These are phyloP conservation scores for Alternaria consortialis DNA, from an alignment of 2,329 filamentous ascomycete genomes.

Conservation along the genomic window DNA sequence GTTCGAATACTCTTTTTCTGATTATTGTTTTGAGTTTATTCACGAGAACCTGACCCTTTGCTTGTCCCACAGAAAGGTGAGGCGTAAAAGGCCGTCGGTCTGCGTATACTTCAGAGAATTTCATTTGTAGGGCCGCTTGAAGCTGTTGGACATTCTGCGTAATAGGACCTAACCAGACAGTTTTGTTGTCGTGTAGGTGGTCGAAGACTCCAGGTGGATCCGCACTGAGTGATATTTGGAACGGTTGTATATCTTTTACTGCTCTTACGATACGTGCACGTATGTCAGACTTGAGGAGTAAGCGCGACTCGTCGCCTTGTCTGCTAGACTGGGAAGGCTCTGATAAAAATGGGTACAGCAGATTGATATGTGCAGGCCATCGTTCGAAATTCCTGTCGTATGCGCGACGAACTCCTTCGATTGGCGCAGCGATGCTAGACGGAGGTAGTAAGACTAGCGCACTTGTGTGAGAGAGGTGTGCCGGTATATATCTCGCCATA, in stretches of 20 bases:
- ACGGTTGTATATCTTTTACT: slow-evolving; percentile 25
- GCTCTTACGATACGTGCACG: slow-evolving; percentile 32
- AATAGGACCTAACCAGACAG: slow-evolving; percentile 37
- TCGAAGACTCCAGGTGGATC: slow-evolving; percentile 31
- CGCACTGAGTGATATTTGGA: slow-evolving; percentile 29
- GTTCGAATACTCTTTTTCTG: slow-evolving; percentile 19
- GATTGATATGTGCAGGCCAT: slow-evolving; percentile 45
- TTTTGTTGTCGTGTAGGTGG: slow-evolving; percentile 30
- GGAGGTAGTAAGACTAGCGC: slow-evolving; percentile 39
- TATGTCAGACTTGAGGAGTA: slow-evolving; percentile 29
- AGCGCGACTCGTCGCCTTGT: slow-evolving; percentile 1
- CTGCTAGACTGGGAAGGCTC: slow-evolving; percentile 24
- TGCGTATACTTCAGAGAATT: slow-evolving; percentile 35
- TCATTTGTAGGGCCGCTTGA: slow-evolving; percentile 36
- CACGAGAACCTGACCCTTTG: slow-evolving; percentile 19
- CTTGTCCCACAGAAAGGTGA: slow-evolving; percentile 41
- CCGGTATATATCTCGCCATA: slow-evolving; percentile 26
- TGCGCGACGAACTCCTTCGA: slow-evolving; percentile 35
- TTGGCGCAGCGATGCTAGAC: slow-evolving; percentile 30
- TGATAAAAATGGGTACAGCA: slow-evolving; percentile 42
- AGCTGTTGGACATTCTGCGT: slow-evolving; percentile 26
- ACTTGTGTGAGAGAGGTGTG: slow-evolving; percentile 37
- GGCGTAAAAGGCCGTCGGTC: slow-evolving; percentile 35
- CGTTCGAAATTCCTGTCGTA: slow-evolving; percentile 39
- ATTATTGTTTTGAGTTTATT: slow-evolving; percentile 27